A percentile compares a stretch with the other conserved stretches of the same genome.
Conservation (phyloP, 208 protist genomes). For the Eutreptiella sp. region DNA sequence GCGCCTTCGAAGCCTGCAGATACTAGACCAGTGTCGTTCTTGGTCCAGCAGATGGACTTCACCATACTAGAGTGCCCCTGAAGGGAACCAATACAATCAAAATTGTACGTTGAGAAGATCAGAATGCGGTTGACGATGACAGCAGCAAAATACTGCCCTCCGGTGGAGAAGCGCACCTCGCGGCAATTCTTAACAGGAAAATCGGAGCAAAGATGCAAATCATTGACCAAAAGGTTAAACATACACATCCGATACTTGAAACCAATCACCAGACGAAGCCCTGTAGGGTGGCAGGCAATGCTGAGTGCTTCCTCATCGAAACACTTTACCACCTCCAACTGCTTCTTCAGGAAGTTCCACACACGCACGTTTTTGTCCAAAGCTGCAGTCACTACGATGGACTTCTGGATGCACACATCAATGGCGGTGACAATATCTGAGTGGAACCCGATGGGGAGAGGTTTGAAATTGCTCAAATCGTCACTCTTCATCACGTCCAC, state of each 20-base stretch:
- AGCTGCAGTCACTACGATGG: constrained; percentile 26
- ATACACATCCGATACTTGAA: constrained; percentile 32
- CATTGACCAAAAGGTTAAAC: constrained; percentile 31
- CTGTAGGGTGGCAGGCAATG: constrained; percentile 33
- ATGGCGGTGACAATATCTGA: constrained; percentile 25
- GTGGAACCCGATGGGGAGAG: constrained; percentile 35
- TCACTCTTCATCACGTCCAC: constrained; percentile 32
- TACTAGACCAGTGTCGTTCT: constrained; percentile 26
- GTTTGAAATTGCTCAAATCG: constrained; percentile 21
- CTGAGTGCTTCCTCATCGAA: constrained; percentile 34
- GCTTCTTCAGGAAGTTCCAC: constrained; percentile 37
- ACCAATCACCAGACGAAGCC: constrained; percentile 28
- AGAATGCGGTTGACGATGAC: constrained; percentile 20
- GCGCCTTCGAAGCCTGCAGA: constrained; percentile 26
- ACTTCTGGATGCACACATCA: constrained; percentile 37
- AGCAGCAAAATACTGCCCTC: constrained; percentile 34
- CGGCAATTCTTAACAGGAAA: constrained; percentile 35
- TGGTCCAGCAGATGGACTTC: constrained; percentile 31
- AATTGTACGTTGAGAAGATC: constrained; percentile 32
- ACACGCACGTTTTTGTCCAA: constrained; percentile 25
- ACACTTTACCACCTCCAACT: constrained; percentile 25
- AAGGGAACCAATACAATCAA: constrained; percentile 23
- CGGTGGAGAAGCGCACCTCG: constrained; percentile 31
- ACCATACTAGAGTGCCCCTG: constrained; percentile 29
- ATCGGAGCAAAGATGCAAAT: constrained; percentile 25